These are phyloP conservation scores for Akanthomyces uredinophilus DNA, from an alignment of 2,329 filamentous ascomycete species.

Conservation along the genomic window DNA sequence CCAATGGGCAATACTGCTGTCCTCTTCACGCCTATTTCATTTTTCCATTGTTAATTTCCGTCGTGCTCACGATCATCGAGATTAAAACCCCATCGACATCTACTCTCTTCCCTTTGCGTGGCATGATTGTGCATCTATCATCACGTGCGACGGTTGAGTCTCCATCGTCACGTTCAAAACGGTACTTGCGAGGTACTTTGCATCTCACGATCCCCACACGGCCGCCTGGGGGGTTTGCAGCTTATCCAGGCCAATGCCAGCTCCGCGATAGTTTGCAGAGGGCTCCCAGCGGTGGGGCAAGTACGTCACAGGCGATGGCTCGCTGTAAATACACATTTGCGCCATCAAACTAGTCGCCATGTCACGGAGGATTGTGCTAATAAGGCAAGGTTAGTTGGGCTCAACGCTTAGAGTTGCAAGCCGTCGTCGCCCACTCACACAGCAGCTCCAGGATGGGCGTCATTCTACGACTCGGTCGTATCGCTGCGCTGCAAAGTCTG, in stretches of 20 bases:
- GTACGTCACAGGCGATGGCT: neutral
- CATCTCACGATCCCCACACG: neutral
- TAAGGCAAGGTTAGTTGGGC: too few species aligned
- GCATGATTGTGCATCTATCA: too few species aligned
- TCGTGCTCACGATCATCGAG: neutral
- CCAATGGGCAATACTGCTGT: neutral
- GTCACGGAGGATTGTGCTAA: neutral
- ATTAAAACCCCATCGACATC: neutral
- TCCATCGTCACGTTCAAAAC: neutral
- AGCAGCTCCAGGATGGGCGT: neutral
- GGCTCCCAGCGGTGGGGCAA: neutral
- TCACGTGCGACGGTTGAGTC: neutral
- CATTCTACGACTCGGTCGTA: neutral
- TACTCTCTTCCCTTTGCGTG: neutral
- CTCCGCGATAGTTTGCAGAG: neutral
- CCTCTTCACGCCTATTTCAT: neutral
- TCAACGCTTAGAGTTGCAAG: neutral
- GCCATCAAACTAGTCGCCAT: neutral
- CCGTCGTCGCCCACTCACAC: neutral
- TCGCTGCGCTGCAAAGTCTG: neutral
- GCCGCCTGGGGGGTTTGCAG: neutral
- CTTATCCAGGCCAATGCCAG: constrained; percentile 4
- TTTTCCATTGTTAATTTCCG: neutral
- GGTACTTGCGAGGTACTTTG: neutral
- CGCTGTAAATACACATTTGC: neutral